phyloP scores from a whole-genome alignment of 495 filamentous ascomycete genomes.

The Aspergillus affinis region DNA sequence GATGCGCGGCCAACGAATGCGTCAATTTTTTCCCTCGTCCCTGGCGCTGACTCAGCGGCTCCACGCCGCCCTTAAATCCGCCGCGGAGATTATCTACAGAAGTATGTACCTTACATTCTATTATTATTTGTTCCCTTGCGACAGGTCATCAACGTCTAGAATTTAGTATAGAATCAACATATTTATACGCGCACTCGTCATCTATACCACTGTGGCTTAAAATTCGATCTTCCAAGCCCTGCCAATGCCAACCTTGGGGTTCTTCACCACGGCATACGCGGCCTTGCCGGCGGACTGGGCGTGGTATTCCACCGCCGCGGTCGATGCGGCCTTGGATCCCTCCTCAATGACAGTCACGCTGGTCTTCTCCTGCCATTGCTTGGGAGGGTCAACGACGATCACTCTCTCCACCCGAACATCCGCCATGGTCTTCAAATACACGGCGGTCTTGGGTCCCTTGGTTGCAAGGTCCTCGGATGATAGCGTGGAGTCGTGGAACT shows the following conservation, averaged over 20 bases:
- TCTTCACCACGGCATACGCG: slow-evolving; percentile 76
- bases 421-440: slow-evolving; percentile 74
- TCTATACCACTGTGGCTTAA: slow-evolving; percentile 18
- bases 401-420: slow-evolving; percentile 78
- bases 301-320: slow-evolving; percentile 57
- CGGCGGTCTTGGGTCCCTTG: slow-evolving; percentile 63
- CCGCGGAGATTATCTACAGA: too few species aligned
- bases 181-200: background rate
- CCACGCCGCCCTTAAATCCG: background rate
- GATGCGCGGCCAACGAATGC: background rate
- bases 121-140: too few species aligned
- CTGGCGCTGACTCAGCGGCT: slow-evolving; percentile 23
- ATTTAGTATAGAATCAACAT: background rate
- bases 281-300: slow-evolving; percentile 61
- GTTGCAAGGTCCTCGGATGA: slow-evolving; percentile 44
- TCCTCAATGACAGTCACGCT: slow-evolving; percentile 68
- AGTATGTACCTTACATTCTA: too few species aligned
- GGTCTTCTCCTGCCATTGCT: slow-evolving; percentile 66
- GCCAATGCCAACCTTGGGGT: slow-evolving; percentile 73
- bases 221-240: slow-evolving; percentile 82
- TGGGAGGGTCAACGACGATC: slow-evolving; percentile 74
- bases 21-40: slow-evolving; percentile 1
- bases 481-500: slow-evolving; percentile 56
- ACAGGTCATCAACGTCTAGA: background rate
- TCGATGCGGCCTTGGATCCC: slow-evolving; percentile 58